These are phyloP conservation scores for Copromyces sp. DNA, from an alignment of 495 filamentous ascomycete species.

Conservation along the genomic window DNA sequence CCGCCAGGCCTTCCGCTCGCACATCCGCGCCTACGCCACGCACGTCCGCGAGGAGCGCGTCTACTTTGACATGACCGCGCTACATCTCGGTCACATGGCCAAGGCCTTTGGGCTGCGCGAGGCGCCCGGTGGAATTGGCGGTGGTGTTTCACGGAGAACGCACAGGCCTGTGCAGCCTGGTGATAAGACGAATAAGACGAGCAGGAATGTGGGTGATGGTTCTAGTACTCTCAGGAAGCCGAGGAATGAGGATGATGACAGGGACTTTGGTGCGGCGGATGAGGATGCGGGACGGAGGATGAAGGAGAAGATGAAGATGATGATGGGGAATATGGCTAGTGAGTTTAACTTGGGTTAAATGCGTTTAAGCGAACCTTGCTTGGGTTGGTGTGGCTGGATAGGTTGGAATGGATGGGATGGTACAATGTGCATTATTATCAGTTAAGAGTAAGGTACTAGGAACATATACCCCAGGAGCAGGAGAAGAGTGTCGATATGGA, in stretches of 20 bases:
- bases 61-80: constrained; percentile 77
- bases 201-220: background rate
- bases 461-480: background rate
- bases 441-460: background rate
- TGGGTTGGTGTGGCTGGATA: background rate
- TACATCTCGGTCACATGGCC: constrained; percentile 88
- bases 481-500: background rate
- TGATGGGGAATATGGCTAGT: constrained; percentile 54
- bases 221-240: constrained; percentile 6
- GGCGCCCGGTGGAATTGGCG: constrained; percentile 68
- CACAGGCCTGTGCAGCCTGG: constrained; percentile 18
- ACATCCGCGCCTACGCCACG: constrained; percentile 89
- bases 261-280: constrained; percentile 31
- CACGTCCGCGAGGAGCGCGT: constrained; percentile 72
- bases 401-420: background rate
- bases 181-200: constrained; percentile 4
- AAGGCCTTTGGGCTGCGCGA: constrained; percentile 89
- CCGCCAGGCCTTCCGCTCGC: constrained; percentile 75
- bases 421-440: background rate
- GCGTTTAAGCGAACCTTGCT: background rate
- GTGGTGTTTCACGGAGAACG: constrained; percentile 31
- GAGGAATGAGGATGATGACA: constrained; percentile 31
- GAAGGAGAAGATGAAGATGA: constrained; percentile 68
- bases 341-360: constrained; percentile 85
- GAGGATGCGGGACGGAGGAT: constrained; percentile 64